A percentile compares a stretch with the other conserved stretches of the same genome.
These are phyloP conservation scores for Xylariaceae sp. DNA, from an alignment of 2,329 filamentous ascomycete genomes.

Conservation along the genomic window DNA sequence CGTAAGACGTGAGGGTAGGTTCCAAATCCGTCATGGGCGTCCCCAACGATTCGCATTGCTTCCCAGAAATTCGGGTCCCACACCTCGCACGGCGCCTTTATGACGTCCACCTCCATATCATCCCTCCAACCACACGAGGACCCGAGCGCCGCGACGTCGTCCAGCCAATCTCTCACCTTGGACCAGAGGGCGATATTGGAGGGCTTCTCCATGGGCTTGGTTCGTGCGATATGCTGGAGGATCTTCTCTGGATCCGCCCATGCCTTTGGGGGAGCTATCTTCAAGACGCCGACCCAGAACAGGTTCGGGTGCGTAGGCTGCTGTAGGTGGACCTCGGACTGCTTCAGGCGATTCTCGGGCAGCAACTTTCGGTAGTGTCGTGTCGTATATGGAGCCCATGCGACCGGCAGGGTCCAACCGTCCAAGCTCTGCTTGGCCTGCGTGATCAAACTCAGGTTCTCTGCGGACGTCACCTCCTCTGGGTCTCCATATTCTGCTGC, in stretches of 20 bases:
- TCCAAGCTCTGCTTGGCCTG: too few relatives aligned
- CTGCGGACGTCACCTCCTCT: too few relatives aligned
- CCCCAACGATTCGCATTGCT: background rate
- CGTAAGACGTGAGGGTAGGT: background rate
- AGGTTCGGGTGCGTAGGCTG: background rate
- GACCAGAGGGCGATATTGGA: background rate
- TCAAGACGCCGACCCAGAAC: background rate
- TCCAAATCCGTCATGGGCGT: background rate
- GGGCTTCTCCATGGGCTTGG: background rate
- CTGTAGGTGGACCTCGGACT: background rate
- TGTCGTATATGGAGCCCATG: too few relatives aligned
- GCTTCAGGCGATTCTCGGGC: background rate
- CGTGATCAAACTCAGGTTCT: too few relatives aligned
- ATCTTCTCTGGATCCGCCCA: background rate
- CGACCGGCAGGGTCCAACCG: too few relatives aligned
- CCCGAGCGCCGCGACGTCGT: background rate
- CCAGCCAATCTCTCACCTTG: background rate
- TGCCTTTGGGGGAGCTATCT: background rate
- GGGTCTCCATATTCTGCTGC: too few relatives aligned
- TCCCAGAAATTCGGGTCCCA: background rate
- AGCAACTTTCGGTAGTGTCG: background rate
- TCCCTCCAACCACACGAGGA: too few relatives aligned
- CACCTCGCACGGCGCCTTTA: too few relatives aligned
- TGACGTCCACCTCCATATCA: too few relatives aligned
- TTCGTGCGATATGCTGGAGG: background rate